Base-by-base conservation (phyloP, 1,284 basidiomycete genomes). In the Ganoderma meredithae region DNA sequence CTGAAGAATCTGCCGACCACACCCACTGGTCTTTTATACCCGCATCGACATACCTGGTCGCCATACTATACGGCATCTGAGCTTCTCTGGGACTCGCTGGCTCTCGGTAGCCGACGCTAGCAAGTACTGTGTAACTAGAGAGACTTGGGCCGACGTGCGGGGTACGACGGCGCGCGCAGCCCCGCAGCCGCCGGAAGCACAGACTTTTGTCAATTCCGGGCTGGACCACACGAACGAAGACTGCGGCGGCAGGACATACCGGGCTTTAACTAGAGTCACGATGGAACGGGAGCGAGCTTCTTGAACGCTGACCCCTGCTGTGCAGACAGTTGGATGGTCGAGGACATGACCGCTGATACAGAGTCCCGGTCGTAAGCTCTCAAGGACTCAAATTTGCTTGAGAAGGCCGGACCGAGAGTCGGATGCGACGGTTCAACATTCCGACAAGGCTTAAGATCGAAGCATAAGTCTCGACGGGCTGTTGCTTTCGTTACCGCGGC, bases 241-340 rank as follows among this genome's bases (percentile, higher is more conserved):
- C 33, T 47, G 61, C 58, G 58, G 58, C 31, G 58, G 40, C 59
- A 60, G 41, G 59, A 60, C 39, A 41, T 60, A 17, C 27, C n/a
- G 22, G 33, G 58, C n/a, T 40, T 25, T 27, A 15, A 60, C n/a
- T 17, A 41, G 25, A 31, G 22, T 49, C 47, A 49, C 10, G 25
- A 49, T 49, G 47, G 47, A 49, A 49, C 47, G 25, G 22, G 9
- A 49, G 22, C 25, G 47, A 12, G 47, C 47, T 49, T 49, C 47
- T 19, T 49, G 36, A 36, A 36, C 9, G 36, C 7, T 36, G n/a
- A 25, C 22, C 47, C 44, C 47, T 49, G 47, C 47, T 49, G 47
- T 49, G 47, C 47, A 49, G 47, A 22, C 6, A n/a, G 10, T 49
- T 47, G 22, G 3, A 13, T 25, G 47, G 17, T 22, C 13, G 22